A percentile compares a stretch with the other conserved stretches of the same genome.
Evolutionary conservation across 352 stramenopile species (phyloP).

Genomic region (Phytophthora pini): DNA sequence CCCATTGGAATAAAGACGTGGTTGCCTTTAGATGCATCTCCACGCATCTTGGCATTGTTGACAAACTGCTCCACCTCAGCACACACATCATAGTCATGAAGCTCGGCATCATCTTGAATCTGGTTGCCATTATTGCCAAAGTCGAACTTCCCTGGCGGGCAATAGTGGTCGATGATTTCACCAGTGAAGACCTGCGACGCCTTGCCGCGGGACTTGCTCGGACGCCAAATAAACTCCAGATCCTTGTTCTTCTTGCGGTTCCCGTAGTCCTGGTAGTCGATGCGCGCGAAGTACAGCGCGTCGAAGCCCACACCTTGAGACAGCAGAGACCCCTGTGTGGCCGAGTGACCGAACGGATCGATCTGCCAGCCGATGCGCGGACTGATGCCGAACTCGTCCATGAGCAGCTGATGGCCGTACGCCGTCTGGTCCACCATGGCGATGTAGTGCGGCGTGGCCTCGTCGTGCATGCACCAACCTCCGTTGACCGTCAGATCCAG

Average conservation of each 20-base stretch:
- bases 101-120: conserved; percentile 86
- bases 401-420: conserved; percentile 95
- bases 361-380: conserved; percentile 98
- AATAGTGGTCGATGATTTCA: conserved; percentile 88
- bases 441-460: conserved; percentile 96
- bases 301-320: conserved; percentile 94
- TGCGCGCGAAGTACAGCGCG: conserved; percentile 97
- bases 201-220: conserved; percentile 87
- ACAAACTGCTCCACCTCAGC: conserved; percentile 89
- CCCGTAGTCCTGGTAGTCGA: conserved; percentile 97
- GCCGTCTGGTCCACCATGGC: conserved; percentile 99
- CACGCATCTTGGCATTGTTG: conserved; percentile 70
- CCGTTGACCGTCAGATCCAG: conserved; percentile 95
- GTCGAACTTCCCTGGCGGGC: conserved; percentile 74
- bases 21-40: conserved; percentile 73
- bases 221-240: conserved; percentile 96
- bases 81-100: conserved; percentile 92
- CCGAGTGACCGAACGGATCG: conserved; percentile 96
- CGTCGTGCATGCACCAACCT: conserved; percentile 99
- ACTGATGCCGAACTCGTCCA: conserved; percentile 92
- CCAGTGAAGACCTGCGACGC: conserved; percentile 87
- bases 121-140: conserved; percentile 72
- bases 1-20: conserved; percentile 93
- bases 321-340: conserved; percentile 93
- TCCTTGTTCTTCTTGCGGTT: conserved; percentile 87